Evolutionary conservation across 1,284 basidiomycete species (phyloP), one percentile per base, ranked within the genome.

Genomic region (Ganoderma resinaceum): DNA sequence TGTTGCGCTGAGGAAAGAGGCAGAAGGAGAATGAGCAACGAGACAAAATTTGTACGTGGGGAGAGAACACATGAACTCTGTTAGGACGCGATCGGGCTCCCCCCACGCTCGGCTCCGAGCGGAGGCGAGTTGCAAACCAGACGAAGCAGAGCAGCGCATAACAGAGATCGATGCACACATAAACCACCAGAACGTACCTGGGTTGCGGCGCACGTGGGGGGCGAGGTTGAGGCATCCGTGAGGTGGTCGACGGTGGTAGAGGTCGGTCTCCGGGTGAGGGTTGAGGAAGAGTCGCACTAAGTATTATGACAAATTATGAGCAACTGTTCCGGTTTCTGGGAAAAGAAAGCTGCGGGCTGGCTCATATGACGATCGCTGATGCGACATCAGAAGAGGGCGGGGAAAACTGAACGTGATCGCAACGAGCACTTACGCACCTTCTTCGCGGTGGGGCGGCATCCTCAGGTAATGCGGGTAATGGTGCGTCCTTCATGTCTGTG

Each of bases 401-500:
- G 37, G 52, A 57, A 55, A 55, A 16, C n/a, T 26, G 18, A 35
- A 49, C 14, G n/a, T 52, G 43, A 63, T 53, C 58, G 29, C 4
- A 49, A 49, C 46, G 58, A 60, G 23, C n/a, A 60, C 8, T 42
- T 43, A 68, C 59, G 23, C 7, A 68, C 63, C 67, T 61, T 31
- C 29, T 16, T 61, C 57, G 26, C 43, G 38, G 35, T n/a, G 55
- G 31, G 40, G 35, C 53, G 40, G 23, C 38, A 12, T 66, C 66
- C 3, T 43, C 43, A 20, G 70, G 70, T 2, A 71, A 29, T 16
- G 70, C 46, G 31, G 70, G 70, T 26, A 71, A 46, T 26, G 70
- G 62, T 16, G 67, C 52, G n/a, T 68, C 65, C 65, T 71, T 71
- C 67, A 71, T 71, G 33, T 66, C 52, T 11, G 58, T 42, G 3